Percentiles rank a stretch among this genome's conserved stretches.
These are phyloP conservation scores for Echium plantagineum DNA, from an alignment of 257 asterid genomes.

Conservation along the genomic window DNA sequence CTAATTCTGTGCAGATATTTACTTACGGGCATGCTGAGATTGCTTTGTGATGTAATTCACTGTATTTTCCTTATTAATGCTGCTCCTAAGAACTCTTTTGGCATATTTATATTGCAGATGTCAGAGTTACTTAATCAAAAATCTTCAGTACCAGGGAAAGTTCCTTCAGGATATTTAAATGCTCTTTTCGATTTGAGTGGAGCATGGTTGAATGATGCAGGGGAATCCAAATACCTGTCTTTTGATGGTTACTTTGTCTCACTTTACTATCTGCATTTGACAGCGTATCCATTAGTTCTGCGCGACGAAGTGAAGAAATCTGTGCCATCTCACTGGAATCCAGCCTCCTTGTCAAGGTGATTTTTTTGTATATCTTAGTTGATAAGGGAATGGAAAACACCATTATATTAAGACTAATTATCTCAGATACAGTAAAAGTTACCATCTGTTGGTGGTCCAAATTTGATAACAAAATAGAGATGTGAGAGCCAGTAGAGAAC, in stretches of 20 bases:
- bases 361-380: conserved; percentile 4
- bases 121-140: conserved; percentile 88
- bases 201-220: conserved; percentile 87
- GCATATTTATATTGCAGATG: conserved; percentile 47
- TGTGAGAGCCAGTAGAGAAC: too few relatives aligned
- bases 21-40: too few relatives aligned
- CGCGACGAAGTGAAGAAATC: conserved; percentile 85
- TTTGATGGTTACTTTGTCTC: conserved; percentile 93
- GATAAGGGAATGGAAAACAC: not conserved
- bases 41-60: too few relatives aligned
- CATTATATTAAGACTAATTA: not conserved
- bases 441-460: too few relatives aligned
- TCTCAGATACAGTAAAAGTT: too few relatives aligned
- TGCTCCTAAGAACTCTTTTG: not conserved
- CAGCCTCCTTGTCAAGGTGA: conserved; percentile 79
- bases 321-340: conserved; percentile 94
- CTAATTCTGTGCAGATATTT: too few relatives aligned
- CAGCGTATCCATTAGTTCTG: conserved; percentile 70
- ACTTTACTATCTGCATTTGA: conserved; percentile 75
- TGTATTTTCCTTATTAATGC: not conserved
- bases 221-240: conserved; percentile 71
- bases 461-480: too few relatives aligned
- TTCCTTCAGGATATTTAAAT: conserved; percentile 88
- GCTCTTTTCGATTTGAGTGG: conserved; percentile 84
- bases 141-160: conserved; percentile 82